phyloP scores from a whole-genome alignment of 2,329 filamentous ascomycete genomes.

The Leptographium lundbergii region DNA sequence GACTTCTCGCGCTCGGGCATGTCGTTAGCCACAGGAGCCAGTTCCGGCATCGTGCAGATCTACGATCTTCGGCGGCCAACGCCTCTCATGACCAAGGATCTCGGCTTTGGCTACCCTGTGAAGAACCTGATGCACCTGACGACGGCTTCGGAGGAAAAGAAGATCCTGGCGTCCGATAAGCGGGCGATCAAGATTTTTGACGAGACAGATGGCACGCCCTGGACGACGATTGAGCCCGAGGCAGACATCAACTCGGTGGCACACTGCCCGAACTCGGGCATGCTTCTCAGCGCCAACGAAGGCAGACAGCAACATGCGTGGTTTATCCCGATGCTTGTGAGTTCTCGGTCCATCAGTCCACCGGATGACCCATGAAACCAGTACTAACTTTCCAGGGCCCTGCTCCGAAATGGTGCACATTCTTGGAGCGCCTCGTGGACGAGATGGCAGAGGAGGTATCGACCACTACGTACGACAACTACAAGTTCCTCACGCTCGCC shows the following conservation, averaged over 20 bases:
- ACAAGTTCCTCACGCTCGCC: conserved; percentile 87
- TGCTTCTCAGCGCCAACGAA: conserved; percentile 94
- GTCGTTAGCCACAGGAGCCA: conserved; percentile 77
- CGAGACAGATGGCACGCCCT: conserved; percentile 65
- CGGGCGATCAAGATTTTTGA: conserved; percentile 97
- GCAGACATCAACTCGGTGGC: conserved; percentile 93
- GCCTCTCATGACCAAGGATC: conserved; percentile 81
- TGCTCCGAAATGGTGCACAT: conserved; percentile 89
- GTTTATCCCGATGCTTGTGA: conserved; percentile 14
- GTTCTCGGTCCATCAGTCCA: neutral
- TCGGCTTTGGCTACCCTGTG: conserved; percentile 88
- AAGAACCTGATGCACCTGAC: conserved; percentile 68
- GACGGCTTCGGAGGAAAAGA: conserved; percentile 63
- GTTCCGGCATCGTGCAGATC: conserved; percentile 73
- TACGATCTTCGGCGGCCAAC: conserved; percentile 85
- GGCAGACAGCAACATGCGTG: conserved; percentile 85
- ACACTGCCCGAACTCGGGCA: conserved; percentile 84
- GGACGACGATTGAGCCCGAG: conserved; percentile 89
- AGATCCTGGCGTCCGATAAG: conserved; percentile 86
- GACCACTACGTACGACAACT: conserved; percentile 91
- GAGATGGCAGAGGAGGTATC: conserved; percentile 83
- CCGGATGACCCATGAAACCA: neutral
- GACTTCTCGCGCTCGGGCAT: conserved; percentile 77
- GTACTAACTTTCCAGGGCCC: conserved; percentile 41
- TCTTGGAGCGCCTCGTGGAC: conserved; percentile 94